phyloP scores from a whole-genome alignment of 306 rosid genomes.

The Lathyrus tuberosus region DNA sequence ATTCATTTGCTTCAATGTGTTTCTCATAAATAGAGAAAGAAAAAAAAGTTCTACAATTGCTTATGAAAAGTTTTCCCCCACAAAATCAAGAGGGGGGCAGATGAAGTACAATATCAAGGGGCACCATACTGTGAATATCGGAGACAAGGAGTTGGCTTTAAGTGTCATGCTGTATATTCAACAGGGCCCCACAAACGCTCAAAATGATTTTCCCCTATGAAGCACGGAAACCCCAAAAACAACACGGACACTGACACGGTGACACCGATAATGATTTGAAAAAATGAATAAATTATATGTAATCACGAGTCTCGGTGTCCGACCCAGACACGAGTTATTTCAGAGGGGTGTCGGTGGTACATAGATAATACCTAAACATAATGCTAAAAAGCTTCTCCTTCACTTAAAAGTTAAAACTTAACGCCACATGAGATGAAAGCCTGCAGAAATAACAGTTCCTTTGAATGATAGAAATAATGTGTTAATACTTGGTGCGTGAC shows the following conservation, averaged over 20 bases:
- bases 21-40: conserved; percentile 1
- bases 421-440: conserved; percentile 26
- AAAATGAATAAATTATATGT: no score
- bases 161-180: neutral
- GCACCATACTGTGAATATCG: neutral
- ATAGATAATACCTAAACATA: neutral
- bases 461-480: conserved; percentile 1
- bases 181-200: neutral
- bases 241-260: no score
- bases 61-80: neutral
- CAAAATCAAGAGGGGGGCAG: neutral
- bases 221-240: no score
- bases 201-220: neutral
- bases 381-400: conserved; percentile 16
- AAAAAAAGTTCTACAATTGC: neutral
- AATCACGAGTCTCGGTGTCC: no score
- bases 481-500: neutral
- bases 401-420: conserved; percentile 10
- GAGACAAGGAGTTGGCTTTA: conserved; percentile 12
- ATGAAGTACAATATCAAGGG: conserved; percentile 15
- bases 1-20: neutral
- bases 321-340: no score
- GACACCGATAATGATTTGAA: no score
- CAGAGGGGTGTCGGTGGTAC: no score
- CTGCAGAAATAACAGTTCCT: conserved; percentile 24